These are phyloP conservation scores for Erucastrum elatum DNA, from an alignment of 345 rosid species.

Conservation along the genomic window DNA sequence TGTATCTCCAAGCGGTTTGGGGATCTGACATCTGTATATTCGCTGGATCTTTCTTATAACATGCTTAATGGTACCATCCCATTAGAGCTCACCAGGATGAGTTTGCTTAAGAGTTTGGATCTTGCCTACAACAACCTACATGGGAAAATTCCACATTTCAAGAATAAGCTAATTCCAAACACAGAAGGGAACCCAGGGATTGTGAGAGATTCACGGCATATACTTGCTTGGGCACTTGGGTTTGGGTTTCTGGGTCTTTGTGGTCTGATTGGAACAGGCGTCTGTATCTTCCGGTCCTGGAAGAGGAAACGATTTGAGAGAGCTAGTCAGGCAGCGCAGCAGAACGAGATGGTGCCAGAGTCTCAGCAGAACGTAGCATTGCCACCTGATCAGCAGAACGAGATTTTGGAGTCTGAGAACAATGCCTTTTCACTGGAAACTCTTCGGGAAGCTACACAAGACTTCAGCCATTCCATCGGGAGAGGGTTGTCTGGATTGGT, in stretches of 20 bases:
- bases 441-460: background rate
- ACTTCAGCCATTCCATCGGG: background rate
- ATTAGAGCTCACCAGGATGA: background rate
- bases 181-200: background rate
- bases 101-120: background rate
- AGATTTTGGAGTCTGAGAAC: background rate
- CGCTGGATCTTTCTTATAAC: background rate
- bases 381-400: background rate
- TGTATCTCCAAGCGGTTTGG: background rate
- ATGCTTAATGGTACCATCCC: background rate
- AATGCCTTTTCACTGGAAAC: background rate
- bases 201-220: background rate
- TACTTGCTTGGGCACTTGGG: background rate
- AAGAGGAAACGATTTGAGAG: background rate
- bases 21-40: background rate
- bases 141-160: background rate
- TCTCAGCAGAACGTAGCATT: background rate
- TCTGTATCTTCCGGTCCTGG: background rate
- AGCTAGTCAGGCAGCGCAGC: background rate
- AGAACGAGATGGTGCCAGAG: background rate
- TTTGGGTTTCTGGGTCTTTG: background rate
- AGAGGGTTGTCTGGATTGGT: background rate
- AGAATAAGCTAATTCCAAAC: background rate
- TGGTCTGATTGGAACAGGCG: background rate
- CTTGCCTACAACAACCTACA: background rate